Conservation (phyloP, 1,284 basidiomycete species). For the Cryptococcus sp. region DNA sequence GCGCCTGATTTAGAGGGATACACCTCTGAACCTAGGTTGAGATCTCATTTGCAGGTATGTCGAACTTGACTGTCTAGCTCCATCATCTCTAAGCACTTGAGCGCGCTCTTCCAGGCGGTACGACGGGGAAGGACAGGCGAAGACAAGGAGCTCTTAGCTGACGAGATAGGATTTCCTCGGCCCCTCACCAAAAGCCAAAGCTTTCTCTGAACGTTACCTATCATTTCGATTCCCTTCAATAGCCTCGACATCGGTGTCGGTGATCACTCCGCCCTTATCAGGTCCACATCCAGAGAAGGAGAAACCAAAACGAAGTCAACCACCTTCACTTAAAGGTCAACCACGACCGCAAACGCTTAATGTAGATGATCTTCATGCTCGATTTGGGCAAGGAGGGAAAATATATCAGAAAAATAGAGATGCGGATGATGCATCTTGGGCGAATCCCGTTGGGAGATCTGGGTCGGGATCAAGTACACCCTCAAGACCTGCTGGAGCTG, state of each 20-base stretch:
- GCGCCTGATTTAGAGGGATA: constrained; percentile 40
- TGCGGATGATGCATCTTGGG: constrained; percentile 11
- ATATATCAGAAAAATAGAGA: constrained; percentile 38
- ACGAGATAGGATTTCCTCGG: constrained; percentile 42
- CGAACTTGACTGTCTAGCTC: neutral
- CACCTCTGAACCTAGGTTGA: constrained; percentile 27
- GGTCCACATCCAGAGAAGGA: constrained; percentile 1
- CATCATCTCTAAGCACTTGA: neutral
- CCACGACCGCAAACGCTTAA: neutral
- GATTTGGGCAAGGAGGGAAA: constrained; percentile 31
- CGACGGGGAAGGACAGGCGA: neutral
- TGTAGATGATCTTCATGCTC: constrained; percentile 19
- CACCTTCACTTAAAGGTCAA: neutral
- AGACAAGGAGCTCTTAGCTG: neutral
- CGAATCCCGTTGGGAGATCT: neutral
- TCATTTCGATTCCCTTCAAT: constrained; percentile 34
- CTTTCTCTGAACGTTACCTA: constrained; percentile 38
- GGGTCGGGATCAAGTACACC: constrained; percentile 5
- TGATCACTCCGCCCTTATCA: neutral
- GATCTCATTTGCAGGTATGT: constrained; percentile 38
- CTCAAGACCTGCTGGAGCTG: constrained; percentile 18
- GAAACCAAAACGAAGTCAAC: constrained; percentile 3
- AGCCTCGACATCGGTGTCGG: constrained; percentile 9
- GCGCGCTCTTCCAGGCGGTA: neutral
- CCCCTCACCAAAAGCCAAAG: constrained; percentile 26